These are phyloP conservation scores for Trichosporon faecale DNA, from an alignment of 1,284 basidiomycete species.

Conservation along the genomic window DNA sequence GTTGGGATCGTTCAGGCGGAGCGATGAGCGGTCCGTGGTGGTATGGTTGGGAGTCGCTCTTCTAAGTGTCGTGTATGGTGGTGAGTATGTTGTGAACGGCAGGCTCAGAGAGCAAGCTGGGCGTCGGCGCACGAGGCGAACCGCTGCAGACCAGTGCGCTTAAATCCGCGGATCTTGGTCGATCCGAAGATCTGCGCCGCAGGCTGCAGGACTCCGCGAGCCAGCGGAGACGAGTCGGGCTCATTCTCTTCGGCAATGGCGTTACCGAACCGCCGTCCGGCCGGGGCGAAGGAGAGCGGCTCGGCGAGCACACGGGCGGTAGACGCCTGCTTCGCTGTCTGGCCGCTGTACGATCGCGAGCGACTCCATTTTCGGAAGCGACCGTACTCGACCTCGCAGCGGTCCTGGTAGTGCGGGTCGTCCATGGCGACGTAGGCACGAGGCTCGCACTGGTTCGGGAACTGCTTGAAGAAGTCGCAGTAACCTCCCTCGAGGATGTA, in stretches of 20 bases:
- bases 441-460: constrained; percentile 69
- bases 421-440: constrained; percentile 88
- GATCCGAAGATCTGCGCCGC: constrained; percentile 47
- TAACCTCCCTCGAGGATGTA: constrained; percentile 97
- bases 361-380: constrained; percentile 86
- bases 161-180: constrained; percentile 36
- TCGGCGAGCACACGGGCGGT: constrained; percentile 11
- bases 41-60: not conserved
- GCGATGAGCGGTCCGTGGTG: not conserved
- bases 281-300: not conserved
- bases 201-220: constrained; percentile 33
- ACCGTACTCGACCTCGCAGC: constrained; percentile 79
- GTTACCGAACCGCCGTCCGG: constrained; percentile 22
- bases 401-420: constrained; percentile 74
- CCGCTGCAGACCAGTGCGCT: constrained; percentile 18
- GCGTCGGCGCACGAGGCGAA: constrained; percentile 22
- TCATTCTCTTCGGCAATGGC: constrained; percentile 43
- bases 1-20: constrained; percentile 2
- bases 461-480: constrained; percentile 74
- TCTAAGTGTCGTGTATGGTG: not conserved
- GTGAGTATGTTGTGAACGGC: not conserved
- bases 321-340: constrained; percentile 52
- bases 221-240: constrained; percentile 32
- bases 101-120: not conserved
- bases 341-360: constrained; percentile 79